Evolutionary conservation across 2,329 filamentous ascomycete species (phyloP), one percentile per base, ranked within the genome.

Genomic region (Ceratocystis colombiana): DNA sequence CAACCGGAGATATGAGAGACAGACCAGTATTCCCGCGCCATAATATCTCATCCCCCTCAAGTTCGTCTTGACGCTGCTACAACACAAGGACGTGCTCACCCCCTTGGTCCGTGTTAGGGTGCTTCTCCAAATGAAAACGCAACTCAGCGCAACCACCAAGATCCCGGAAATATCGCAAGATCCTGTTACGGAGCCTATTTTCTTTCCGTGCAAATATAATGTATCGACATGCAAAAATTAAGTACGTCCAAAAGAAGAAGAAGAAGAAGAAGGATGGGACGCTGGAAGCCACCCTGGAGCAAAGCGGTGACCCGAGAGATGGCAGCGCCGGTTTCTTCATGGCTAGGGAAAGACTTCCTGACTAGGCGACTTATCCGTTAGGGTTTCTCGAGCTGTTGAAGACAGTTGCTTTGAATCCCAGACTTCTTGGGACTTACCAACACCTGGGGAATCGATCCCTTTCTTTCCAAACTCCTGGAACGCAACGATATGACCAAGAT

Each of bases 381-480:
- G 70, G 94, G 90, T 79, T 97, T 72, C 85, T 94, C 71, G 88
- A 96, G 72, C 81, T 90, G 69, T 78, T 95, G 59, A 86, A 88
- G 73, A 77, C 79, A 22, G 79, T 79, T 2, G 76, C 77, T 5
- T 74, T 78, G 6, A 76, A 79, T 62, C 85, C 88, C 15, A 92
- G 96, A 74, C 87, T 95, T 17, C 84, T 93, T 70, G 96, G 96
- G 80, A 96, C 92, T 37, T 94, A 99, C 76, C 97, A 97, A 78
- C 86, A 90, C 8, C 93, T 92, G 97, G 75, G 91, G 96, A 74
- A 79, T 97, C 71, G 99, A 99, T 75, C 90, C 89, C 69, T 96
- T 97, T 75, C 79, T 99, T 45, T 94, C 90, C 70, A 88, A 87
- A 70, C 77, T 97, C 73, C 96, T 90, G 77, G 94, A 99, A 77